Base-by-base conservation (phyloP, 2,329 filamentous ascomycete genomes). In the Septoria petroselini region DNA sequence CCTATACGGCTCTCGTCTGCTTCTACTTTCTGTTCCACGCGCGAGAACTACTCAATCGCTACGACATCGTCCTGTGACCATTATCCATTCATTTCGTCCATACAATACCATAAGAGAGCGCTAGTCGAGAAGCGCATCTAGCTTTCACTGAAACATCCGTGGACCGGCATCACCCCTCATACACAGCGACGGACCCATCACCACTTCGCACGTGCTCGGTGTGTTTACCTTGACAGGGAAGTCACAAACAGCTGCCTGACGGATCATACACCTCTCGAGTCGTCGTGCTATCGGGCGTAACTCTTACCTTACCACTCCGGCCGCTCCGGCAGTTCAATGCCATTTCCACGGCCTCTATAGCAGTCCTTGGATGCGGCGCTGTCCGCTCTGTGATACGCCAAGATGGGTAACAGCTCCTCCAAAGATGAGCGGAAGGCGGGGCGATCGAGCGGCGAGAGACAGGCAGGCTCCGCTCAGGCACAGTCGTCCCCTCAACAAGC, bases 401-500 rank as follows among this genome's bases (percentile, higher is more conserved):
- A 40, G 31, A 72, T 76, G 74, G 74, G 74, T 34, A 76, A 75
- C 64, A 75, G 68, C 62, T 71, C 74, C 50, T 72, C 67, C 53
- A 76, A 73, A 62, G 74, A 76, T 58, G 61, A 70, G 42, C 70
- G 69, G 18, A 64, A 68, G 41, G 65, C 68, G 19, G 63, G 64
- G 33, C 65, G 67, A 27, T 65, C 65, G 23, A 60, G 60, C 23
- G 66, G 62, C 56, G 54, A 61, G 34, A 65, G 70, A 50, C 59
- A 66, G 41, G 58, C 61, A 34, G 59, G 59, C 59, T 63, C 64
- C 17, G 19, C 38, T 14, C 48, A 57, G 11, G 55, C 57, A 62
- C 65, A 56, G 55, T 61, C 48, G 37, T 56, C 53, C 18, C 57
- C 61, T 11, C 54, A 43, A 30, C 55, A 58, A 33, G 43, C 58